Percentiles rank a stretch among this genome's conserved stretches.
Evolutionary conservation across 257 asterid genomes (phyloP).

Genomic region (Capsicum pubescens): DNA sequence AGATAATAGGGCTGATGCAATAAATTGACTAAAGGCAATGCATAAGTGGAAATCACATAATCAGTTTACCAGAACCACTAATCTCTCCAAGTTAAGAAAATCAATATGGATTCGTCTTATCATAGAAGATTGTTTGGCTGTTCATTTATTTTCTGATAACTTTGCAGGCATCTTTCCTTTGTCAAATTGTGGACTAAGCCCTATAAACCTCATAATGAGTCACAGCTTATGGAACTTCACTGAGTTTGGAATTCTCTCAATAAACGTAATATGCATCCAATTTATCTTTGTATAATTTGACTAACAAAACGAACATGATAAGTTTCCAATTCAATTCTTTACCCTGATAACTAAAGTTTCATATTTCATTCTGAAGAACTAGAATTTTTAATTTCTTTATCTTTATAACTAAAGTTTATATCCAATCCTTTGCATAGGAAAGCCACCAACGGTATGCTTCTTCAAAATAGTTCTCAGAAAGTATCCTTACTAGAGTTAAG

Average conservation of each 20-base stretch:
- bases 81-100: slow-evolving; percentile 8
- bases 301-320: background rate
- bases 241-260: background rate
- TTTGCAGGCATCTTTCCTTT: background rate
- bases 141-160: background rate
- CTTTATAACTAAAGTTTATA: background rate
- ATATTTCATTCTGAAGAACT: background rate
- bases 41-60: slow-evolving; percentile 13
- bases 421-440: background rate
- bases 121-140: background rate
- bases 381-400: background rate
- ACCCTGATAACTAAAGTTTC: slow-evolving; percentile 7
- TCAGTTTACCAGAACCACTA: background rate
- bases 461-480: background rate
- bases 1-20: background rate
- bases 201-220: background rate
- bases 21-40: background rate
- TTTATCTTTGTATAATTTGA: background rate
- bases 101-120: background rate
- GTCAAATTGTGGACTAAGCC: background rate
- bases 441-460: background rate
- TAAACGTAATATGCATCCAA: background rate
- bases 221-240: background rate
- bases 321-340: background rate
- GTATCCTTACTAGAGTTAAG: too few species aligned